Base-by-base conservation (phyloP, 345 rosid genomes). In the Linum lewisii region DNA sequence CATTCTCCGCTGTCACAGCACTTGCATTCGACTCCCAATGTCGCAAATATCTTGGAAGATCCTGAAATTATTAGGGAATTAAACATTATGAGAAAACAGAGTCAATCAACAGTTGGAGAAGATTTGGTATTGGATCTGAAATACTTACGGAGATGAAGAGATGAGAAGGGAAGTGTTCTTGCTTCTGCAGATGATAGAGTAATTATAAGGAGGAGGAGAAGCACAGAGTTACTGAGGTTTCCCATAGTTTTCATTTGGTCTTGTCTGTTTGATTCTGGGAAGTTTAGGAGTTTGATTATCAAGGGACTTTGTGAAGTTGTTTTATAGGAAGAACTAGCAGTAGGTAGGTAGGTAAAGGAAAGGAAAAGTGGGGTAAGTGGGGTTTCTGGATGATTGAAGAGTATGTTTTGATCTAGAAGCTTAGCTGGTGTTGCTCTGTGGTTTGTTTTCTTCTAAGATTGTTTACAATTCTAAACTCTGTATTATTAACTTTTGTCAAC, bases 1-100 rank as follows among this genome's bases (percentile, higher is more conserved):
- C 86, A 84, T 59, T 72, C 80, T 22, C 24, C 24, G 24, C 11
- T 24, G 54, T 84, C 78, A 55, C 91, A 84, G 24, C 91, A 84
- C 75, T 84, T 78, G 70, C 91, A 84, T 6, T 69, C 73, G 51
- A 84, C 68, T 54, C 91, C 91, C 1, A 85, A 76, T 3, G 77
- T 78, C 11, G 69, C 71, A 26, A 78, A 67, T 4, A 77, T 21
- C 70, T 76, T 76, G 0, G 81, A 55, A 51, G 64, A 66, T 16
- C 65, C 90, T 79, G 24, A 42, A 37, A 26, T 52, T 0, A 13
- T n/a, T 29, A 32, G 47, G 15, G 21, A 21, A 19, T 34, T 13
- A 24, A 16, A 29, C n/a, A n/a, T 29, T 29, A n/a, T 6, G 14
- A 36, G 2, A 11, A 10, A 72, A 13, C 47, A 34, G 21, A 3